Base-by-base conservation (phyloP, 805 yeast species). In the Zygotorulaspora florentina region DNA sequence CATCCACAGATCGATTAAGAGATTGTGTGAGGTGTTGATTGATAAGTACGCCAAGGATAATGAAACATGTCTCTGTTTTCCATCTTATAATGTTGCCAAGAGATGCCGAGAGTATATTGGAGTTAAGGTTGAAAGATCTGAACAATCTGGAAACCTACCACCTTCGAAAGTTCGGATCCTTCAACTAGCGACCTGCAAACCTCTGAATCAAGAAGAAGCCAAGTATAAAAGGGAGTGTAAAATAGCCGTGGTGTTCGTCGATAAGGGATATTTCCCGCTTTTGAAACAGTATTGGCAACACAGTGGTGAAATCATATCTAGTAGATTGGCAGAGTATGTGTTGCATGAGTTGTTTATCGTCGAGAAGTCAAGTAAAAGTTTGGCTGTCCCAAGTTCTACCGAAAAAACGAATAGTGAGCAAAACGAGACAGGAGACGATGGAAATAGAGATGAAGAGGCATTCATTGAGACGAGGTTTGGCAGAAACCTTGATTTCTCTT, bases 231-330 rank as follows among this genome's bases (percentile, higher is more conserved):
- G 80, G 23, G 90, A 83, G 55, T 79, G 89, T 11, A 77, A 77
- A 34, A 77, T 91, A 44, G 84, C 90, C 0, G 85, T 80, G 16
- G 87, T 89, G n/a, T 82, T 93, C 50, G 86, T 85, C 58, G 87
- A 87, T 1, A 64, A 71, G 1, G 69, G 72, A 2, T 80, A 75
- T 47, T 80, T 73, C 51, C 64, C 78, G 1, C 64, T 85, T 3
- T 90, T 93, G 33, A 89, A 87, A 61, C 80, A 80, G 56, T 93
- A 87, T 68, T 93, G 99, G 99, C 97, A 91, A 64, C 96, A 90
- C 59, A 73, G 96, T 0, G 99, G 99, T 23, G 97, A 91, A 65
- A 96, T 96, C n/a, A 78, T 93, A 23, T 87, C 96, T 12, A 87
- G 96, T 29, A 73, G 98, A 57, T 69, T 83, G 62, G 97, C 89